Conservation (phyloP, 179 eudicot species). For the Camellia oleifera region DNA sequence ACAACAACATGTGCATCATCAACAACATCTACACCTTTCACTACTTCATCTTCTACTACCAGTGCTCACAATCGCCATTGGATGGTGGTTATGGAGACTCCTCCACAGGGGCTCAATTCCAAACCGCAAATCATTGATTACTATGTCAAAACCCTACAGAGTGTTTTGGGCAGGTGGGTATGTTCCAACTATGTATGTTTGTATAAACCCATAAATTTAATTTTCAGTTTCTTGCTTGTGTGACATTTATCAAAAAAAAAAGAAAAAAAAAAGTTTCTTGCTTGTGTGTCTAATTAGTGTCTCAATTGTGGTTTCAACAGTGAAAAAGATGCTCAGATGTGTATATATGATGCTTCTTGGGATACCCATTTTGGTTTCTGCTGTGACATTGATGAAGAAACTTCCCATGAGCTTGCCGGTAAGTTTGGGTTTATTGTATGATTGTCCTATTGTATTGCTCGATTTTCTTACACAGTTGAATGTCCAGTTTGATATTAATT, state of each 20-base stretch:
- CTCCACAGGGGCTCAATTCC: conserved; percentile 35
- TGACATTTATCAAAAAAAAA: too few species aligned
- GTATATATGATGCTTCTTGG: conserved; percentile 71
- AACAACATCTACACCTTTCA: conserved; percentile 16
- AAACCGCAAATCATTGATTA: conserved; percentile 47
- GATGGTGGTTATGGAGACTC: conserved; percentile 60
- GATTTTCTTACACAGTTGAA: too few species aligned
- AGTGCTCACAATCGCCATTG: conserved; percentile 32
- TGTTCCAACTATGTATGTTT: conserved; percentile 1
- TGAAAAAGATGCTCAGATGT: conserved; percentile 66
- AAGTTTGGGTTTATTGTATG: conserved; percentile 4
- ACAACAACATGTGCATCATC: conserved; percentile 21
- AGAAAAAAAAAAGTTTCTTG: background rate
- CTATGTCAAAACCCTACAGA: conserved; percentile 53
- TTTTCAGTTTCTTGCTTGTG: background rate
- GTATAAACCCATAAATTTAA: background rate
- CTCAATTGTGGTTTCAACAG: conserved; percentile 28
- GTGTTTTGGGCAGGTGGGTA: conserved; percentile 55
- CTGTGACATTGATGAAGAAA: conserved; percentile 60
- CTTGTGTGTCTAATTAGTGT: background rate
- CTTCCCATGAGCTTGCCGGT: conserved; percentile 57
- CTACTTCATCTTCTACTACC: conserved; percentile 13
- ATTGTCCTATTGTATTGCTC: too few species aligned
- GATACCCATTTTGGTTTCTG: conserved; percentile 64
- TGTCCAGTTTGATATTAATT: too few species aligned